Evolutionary conservation across 495 filamentous ascomycete species (phyloP).

Genomic region (Penicillium angulare): DNA sequence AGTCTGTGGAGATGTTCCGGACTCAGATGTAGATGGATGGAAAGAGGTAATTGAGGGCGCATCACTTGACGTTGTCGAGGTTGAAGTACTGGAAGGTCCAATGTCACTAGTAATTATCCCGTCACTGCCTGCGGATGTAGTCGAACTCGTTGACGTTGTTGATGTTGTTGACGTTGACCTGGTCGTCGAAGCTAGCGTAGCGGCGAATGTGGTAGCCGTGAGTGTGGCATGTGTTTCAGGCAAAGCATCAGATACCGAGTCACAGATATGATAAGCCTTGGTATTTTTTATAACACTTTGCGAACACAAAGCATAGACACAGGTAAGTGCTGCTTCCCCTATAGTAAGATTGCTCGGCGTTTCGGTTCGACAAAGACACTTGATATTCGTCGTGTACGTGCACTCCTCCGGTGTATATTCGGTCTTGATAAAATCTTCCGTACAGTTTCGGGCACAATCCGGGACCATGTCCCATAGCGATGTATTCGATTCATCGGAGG

Average conservation of each 20-base stretch:
- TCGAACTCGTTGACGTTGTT: neutral
- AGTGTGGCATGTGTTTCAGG: slow-evolving; percentile 60
- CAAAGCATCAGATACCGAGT: slow-evolving; percentile 48
- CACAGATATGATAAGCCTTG: slow-evolving; percentile 59
- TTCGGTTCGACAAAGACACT: slow-evolving; percentile 60
- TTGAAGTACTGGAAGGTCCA: neutral
- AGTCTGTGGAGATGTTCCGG: neutral
- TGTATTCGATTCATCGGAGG: slow-evolving; percentile 16
- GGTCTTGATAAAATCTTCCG: slow-evolving; percentile 57
- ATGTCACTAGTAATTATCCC: neutral
- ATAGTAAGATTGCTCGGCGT: slow-evolving; percentile 64
- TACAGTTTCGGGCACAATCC: slow-evolving; percentile 61
- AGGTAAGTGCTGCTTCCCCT: slow-evolving; percentile 66
- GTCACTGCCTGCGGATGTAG: neutral
- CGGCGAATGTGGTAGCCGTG: slow-evolving; percentile 53
- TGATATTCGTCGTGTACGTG: slow-evolving; percentile 51
- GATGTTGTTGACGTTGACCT: slow-evolving; percentile 1
- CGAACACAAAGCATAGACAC: slow-evolving; percentile 50
- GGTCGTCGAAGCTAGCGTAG: slow-evolving; percentile 27
- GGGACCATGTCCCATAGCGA: slow-evolving; percentile 49
- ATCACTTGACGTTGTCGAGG: neutral
- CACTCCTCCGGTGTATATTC: slow-evolving; percentile 50
- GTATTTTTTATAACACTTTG: slow-evolving; percentile 19
- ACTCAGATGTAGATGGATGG: neutral
- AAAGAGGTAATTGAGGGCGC: neutral